These are phyloP conservation scores for Vaccinium vitisidaea DNA, from an alignment of 148 eudicot species.

Conservation along the genomic window DNA sequence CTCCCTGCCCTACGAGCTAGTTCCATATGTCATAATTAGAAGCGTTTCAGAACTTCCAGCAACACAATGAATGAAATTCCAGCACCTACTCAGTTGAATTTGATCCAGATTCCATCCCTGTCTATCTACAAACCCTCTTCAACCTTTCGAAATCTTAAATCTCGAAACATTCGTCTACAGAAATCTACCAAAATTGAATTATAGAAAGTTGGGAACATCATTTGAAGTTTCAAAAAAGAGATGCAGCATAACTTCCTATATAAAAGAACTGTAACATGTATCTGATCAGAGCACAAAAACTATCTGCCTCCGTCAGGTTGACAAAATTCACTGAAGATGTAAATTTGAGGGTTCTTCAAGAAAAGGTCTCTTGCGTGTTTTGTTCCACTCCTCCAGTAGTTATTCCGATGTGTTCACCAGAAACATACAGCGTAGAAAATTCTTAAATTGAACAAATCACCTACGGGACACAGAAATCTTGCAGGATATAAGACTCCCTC, in stretches of 20 bases:
- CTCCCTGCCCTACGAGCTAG: background rate
- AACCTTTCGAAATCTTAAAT: background rate
- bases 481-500: background rate
- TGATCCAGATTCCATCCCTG: background rate
- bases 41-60: background rate
- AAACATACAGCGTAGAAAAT: background rate
- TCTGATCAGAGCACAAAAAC: background rate
- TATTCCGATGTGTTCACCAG: background rate
- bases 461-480: background rate
- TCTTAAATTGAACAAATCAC: background rate
- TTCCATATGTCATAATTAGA: background rate
- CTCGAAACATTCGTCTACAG: background rate
- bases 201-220: background rate
- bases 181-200: background rate
- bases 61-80: background rate
- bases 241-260: background rate
- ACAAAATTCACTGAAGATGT: background rate
- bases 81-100: background rate
- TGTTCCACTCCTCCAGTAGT: constrained; percentile 6
- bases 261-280: background rate
- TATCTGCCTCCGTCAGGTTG: background rate
- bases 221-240: background rate
- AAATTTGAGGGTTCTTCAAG: background rate
- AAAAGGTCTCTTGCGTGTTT: background rate
- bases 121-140: background rate